These are phyloP conservation scores for Calonectria montana DNA, from an alignment of 2,329 filamentous ascomycete genomes.

Conservation along the genomic window DNA sequence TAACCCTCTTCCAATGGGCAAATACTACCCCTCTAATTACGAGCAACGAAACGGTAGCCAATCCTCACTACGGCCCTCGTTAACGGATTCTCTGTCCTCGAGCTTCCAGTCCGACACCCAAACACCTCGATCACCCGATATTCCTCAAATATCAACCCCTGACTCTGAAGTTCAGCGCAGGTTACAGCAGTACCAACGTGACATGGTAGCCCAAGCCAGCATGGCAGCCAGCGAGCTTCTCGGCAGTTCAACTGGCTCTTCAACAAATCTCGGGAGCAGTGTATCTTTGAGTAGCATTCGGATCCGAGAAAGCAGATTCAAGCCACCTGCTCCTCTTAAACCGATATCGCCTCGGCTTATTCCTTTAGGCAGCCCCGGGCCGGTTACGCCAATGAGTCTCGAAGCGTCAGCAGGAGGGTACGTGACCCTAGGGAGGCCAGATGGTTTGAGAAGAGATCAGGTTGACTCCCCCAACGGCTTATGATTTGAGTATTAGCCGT, in stretches of 20 bases:
- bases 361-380: slow-evolving; percentile 68
- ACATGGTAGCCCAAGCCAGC: slow-evolving; percentile 69
- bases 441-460: not conserved
- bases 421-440: slow-evolving; percentile 37
- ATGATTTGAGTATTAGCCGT: not conserved
- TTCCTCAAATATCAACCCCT: slow-evolving; percentile 23
- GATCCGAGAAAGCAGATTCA: slow-evolving; percentile 53
- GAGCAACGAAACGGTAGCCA: slow-evolving; percentile 53
- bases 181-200: slow-evolving; percentile 68
- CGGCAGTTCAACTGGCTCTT: slow-evolving; percentile 40
- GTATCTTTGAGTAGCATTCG: slow-evolving; percentile 50
- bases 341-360: slow-evolving; percentile 62
- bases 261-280: slow-evolving; percentile 40
- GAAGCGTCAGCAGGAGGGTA: slow-evolving; percentile 54
- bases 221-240: slow-evolving; percentile 61
- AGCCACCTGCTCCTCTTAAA: slow-evolving; percentile 54
- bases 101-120: slow-evolving; percentile 51
- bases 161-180: slow-evolving; percentile 61
- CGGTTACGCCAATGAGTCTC: slow-evolving; percentile 71
- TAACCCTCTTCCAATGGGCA: slow-evolving; percentile 65
- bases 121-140: slow-evolving; percentile 29
- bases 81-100: slow-evolving; percentile 44
- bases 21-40: slow-evolving; percentile 74
- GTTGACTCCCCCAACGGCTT: not conserved
- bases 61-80: slow-evolving; percentile 34